phyloP scores from a whole-genome alignment of 768 basidiomycete genomes.

The Serendipita vermifera region DNA sequence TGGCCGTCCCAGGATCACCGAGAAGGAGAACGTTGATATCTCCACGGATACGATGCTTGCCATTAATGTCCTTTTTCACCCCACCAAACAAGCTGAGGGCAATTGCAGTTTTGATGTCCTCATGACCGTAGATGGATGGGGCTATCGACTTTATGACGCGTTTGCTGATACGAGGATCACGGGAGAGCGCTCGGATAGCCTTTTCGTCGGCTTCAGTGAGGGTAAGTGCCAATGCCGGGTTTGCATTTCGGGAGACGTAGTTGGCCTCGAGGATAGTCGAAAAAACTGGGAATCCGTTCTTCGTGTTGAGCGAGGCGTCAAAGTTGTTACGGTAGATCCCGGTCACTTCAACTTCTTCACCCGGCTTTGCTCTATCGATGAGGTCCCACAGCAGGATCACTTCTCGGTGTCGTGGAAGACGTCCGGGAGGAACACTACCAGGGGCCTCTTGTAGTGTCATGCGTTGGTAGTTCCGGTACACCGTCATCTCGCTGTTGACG shows the following conservation, averaged over 20 bases:
- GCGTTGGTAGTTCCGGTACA: constrained; percentile 97
- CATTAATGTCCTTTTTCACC: constrained; percentile 88
- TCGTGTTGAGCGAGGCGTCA: constrained; percentile 92
- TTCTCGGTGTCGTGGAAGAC: constrained; percentile 91
- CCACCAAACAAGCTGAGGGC: constrained; percentile 93
- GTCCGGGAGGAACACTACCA: constrained; percentile 93
- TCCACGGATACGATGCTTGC: constrained; percentile 90
- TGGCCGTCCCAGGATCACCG: constrained; percentile 97
- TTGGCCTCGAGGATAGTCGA: constrained; percentile 97
- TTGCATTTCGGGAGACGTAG: constrained; percentile 98
- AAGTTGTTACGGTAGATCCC: constrained; percentile 99
- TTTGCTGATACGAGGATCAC: constrained; percentile 90
- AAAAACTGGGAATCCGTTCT: constrained; percentile 99
- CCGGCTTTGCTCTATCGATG: constrained; percentile 95
- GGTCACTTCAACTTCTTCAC: constrained; percentile 97
- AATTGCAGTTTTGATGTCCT: constrained; percentile 96
- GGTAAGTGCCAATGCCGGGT: constrained; percentile 94
- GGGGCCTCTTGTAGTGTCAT: constrained; percentile 98
- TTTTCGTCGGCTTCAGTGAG: constrained; percentile 95
- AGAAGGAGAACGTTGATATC: constrained; percentile 95
- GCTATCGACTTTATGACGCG: constrained; percentile 98
- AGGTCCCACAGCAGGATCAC: constrained; percentile 96
- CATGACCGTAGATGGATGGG: constrained; percentile 97
- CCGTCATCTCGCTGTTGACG: constrained; percentile 97
- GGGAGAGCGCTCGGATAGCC: constrained; percentile 73